Evolutionary conservation across 768 basidiomycete genomes (phyloP).

Genomic region (Amanita jacksonii): DNA sequence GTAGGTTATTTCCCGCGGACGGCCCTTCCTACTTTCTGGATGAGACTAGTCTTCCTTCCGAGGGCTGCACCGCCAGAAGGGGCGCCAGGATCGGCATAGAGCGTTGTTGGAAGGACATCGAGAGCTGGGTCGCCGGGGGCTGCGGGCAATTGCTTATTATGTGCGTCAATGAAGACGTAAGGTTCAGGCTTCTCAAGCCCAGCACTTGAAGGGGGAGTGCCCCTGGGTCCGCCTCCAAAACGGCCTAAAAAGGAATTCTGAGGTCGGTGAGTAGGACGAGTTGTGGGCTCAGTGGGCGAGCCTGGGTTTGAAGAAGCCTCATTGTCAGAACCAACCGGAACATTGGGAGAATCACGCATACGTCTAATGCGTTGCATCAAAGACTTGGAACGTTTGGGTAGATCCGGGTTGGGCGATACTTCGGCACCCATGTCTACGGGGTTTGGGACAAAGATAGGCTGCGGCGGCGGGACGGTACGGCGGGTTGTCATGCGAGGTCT

Average conservation of each 20-base stretch:
- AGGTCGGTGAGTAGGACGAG: conserved; percentile 58
- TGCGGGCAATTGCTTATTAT: conserved; percentile 48
- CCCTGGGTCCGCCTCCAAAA: conserved; percentile 33
- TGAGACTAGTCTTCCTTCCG: conserved; percentile 65
- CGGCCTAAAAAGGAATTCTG: conserved; percentile 75
- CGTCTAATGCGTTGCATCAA: conserved; percentile 84
- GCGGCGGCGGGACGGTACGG: conserved; percentile 68
- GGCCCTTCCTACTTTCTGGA: conserved; percentile 71
- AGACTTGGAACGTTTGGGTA: conserved; percentile 68
- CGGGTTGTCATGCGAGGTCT: conserved; percentile 30
- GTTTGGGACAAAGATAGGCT: conserved; percentile 72
- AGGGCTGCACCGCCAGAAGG: conserved; percentile 35
- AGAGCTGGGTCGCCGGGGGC: too few species aligned
- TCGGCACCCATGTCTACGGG: conserved; percentile 26
- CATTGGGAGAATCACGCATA: conserved; percentile 81
- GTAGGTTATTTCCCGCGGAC: conserved; percentile 45
- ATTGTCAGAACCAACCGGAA: conserved; percentile 48
- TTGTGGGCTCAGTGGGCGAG: conserved; percentile 16
- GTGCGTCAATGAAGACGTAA: conserved; percentile 59
- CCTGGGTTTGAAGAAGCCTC: conserved; percentile 31
- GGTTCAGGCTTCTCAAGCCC: conserved; percentile 35
- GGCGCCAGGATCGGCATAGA: too few species aligned
- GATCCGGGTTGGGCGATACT: conserved; percentile 35
- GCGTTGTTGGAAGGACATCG: too few species aligned
- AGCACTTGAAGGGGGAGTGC: conserved; percentile 14